Conservation (phyloP, 2,329 filamentous ascomycete species). For the Penicillium sp. region DNA sequence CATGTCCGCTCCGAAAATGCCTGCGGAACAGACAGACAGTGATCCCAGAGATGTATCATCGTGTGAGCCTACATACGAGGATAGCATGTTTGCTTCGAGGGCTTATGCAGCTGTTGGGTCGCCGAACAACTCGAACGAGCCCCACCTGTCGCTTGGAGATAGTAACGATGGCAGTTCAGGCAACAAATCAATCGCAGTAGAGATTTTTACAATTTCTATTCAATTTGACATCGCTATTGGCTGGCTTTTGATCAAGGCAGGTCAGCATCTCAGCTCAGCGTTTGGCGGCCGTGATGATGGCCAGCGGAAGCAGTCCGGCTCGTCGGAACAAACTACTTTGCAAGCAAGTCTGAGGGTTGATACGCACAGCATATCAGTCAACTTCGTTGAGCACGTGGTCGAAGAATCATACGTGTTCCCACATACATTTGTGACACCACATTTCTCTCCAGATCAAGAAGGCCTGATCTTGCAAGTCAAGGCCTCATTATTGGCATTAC, state of each 20-base stretch:
- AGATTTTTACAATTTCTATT: slow-evolving; percentile 26
- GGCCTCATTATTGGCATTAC: slow-evolving; percentile 22
- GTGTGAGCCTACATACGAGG: slow-evolving; percentile 17
- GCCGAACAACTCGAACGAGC: slow-evolving; percentile 15
- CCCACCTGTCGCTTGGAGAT: slow-evolving; percentile 11
- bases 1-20: slow-evolving; percentile 3
- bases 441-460: slow-evolving; percentile 20
- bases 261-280: slow-evolving; percentile 25
- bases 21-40: slow-evolving; percentile 11
- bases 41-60: slow-evolving; percentile 17
- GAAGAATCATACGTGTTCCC: slow-evolving; percentile 22
- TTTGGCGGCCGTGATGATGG: slow-evolving; percentile 12
- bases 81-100: slow-evolving; percentile 22
- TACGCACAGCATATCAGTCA: slow-evolving; percentile 28
- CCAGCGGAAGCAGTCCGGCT: slow-evolving; percentile 2
- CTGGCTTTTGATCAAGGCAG: slow-evolving; percentile 36
- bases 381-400: slow-evolving; percentile 34
- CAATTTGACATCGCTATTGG: slow-evolving; percentile 39
- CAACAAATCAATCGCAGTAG: slow-evolving; percentile 22
- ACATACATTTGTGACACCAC: slow-evolving; percentile 10
- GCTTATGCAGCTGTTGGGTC: slow-evolving; percentile 17
- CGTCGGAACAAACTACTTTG: slow-evolving; percentile 6
- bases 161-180: slow-evolving; percentile 2
- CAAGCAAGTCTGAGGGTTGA: slow-evolving; percentile 20
- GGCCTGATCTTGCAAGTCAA: slow-evolving; percentile 30